These are phyloP conservation scores for Fusarium veterinarium DNA, from an alignment of 2,329 filamentous ascomycete species.

Conservation along the genomic window DNA sequence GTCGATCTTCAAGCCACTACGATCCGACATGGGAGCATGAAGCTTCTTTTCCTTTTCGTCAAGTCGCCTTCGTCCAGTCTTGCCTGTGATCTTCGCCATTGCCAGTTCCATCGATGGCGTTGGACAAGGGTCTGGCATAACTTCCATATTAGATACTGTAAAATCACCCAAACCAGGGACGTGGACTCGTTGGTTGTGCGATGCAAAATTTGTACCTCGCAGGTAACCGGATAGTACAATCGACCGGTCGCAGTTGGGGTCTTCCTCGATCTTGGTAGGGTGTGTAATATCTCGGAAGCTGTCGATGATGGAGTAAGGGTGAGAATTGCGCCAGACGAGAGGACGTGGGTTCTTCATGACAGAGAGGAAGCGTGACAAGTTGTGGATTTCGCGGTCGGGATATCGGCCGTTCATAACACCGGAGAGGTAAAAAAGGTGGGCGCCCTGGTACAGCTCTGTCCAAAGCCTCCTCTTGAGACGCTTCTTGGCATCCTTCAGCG, in stretches of 20 bases:
- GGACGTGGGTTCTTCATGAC: conserved; percentile 99
- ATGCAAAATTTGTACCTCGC: conserved; percentile 92
- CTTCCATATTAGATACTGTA: conserved; percentile 84
- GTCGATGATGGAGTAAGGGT: conserved; percentile 93
- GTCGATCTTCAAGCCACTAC: conserved; percentile 94
- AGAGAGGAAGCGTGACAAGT: conserved; percentile 91
- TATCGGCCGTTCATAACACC: conserved; percentile 97
- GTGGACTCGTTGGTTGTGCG: conserved; percentile 86
- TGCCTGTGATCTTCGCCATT: conserved; percentile 84
- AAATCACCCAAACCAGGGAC: conserved; percentile 93
- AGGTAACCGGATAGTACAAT: conserved; percentile 94
- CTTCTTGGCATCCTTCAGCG: conserved; percentile 94
- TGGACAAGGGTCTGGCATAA: conserved; percentile 92
- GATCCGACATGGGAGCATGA: conserved; percentile 98
- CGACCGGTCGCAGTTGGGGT: conserved; percentile 90
- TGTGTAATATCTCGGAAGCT: conserved; percentile 96
- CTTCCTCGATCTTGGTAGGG: conserved; percentile 88
- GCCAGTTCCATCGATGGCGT: conserved; percentile 92
- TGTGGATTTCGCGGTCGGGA: conserved; percentile 95
- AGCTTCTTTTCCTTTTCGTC: conserved; percentile 98
- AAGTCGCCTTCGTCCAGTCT: conserved; percentile 80
- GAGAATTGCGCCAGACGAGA: conserved; percentile 95
- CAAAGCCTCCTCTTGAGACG: conserved; percentile 94
- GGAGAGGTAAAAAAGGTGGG: conserved; percentile 95
- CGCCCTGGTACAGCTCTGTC: conserved; percentile 96